These are phyloP conservation scores for Lasiodiplodia hormozganensis DNA, from an alignment of 2,329 filamentous ascomycete genomes.

Conservation along the genomic window DNA sequence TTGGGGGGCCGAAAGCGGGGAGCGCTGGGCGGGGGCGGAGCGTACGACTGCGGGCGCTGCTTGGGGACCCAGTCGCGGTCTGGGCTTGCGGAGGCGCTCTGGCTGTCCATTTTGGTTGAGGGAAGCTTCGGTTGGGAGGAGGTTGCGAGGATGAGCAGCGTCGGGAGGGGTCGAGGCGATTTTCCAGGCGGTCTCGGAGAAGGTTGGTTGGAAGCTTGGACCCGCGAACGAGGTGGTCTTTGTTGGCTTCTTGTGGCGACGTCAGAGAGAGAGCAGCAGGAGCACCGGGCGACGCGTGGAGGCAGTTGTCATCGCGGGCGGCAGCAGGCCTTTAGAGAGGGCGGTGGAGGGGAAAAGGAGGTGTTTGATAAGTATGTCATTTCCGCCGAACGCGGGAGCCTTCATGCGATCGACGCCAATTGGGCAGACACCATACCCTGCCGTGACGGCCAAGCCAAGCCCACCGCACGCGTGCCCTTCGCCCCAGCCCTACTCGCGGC, in stretches of 20 bases:
- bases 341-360: constrained; percentile 39
- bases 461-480: constrained; percentile 9
- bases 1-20: constrained; percentile 27
- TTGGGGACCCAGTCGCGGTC: constrained; percentile 83
- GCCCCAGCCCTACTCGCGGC: constrained; percentile 9
- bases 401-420: constrained; percentile 26
- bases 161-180: constrained; percentile 23
- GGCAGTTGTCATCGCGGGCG: constrained; percentile 19
- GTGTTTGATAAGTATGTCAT: constrained; percentile 31
- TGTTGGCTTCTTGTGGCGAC: constrained; percentile 16
- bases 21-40: constrained; percentile 25
- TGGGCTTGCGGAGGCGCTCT: constrained; percentile 70
- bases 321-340: constrained; percentile 25
- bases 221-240: constrained; percentile 2
- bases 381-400: constrained; percentile 27
- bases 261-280: constrained; percentile 27
- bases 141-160: constrained; percentile 30
- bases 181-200: constrained; percentile 11
- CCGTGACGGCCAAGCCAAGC: constrained; percentile 5
- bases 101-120: constrained; percentile 40
- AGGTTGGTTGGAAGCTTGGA: constrained; percentile 22
- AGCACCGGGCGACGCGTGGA: constrained; percentile 28
- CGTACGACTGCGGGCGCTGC: constrained; percentile 84
- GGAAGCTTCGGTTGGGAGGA: constrained; percentile 29
- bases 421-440: constrained; percentile 7